Conservation (phyloP, 306 rosid species). For the Quercus agrifolia region DNA sequence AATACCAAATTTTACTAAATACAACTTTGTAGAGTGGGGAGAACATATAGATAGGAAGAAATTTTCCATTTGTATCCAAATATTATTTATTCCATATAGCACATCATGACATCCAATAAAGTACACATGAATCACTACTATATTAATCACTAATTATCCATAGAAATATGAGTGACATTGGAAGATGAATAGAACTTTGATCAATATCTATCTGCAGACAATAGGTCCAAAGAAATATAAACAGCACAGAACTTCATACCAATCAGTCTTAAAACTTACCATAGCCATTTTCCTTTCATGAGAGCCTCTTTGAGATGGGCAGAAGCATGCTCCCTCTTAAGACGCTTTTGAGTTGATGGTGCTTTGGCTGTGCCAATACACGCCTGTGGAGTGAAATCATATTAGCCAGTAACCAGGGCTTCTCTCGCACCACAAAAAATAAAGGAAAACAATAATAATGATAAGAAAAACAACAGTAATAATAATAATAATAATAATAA, state of each 20-base stretch:
- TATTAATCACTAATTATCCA: too few species aligned
- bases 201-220: neutral
- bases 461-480: too few species aligned
- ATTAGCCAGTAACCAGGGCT: conserved; percentile 23
- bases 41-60: too few species aligned
- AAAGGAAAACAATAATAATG: neutral
- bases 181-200: neutral
- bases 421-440: neutral
- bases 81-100: too few species aligned
- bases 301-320: conserved; percentile 72
- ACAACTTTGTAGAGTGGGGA: too few species aligned
- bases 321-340: conserved; percentile 75
- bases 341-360: conserved; percentile 64
- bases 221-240: neutral
- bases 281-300: conserved; percentile 84
- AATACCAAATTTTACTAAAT: too few species aligned
- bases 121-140: too few species aligned
- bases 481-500: too few species aligned
- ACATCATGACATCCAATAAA: too few species aligned
- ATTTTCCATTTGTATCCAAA: too few species aligned
- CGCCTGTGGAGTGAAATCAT: conserved; percentile 56
- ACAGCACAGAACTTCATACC: conserved; percentile 5
- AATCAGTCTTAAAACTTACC: conserved; percentile 51
- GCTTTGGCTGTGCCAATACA: conserved; percentile 57
- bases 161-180: neutral